phyloP scores from a whole-genome alignment of 176 grass and related monocot species.

The Urochloa ruziziensis region DNA sequence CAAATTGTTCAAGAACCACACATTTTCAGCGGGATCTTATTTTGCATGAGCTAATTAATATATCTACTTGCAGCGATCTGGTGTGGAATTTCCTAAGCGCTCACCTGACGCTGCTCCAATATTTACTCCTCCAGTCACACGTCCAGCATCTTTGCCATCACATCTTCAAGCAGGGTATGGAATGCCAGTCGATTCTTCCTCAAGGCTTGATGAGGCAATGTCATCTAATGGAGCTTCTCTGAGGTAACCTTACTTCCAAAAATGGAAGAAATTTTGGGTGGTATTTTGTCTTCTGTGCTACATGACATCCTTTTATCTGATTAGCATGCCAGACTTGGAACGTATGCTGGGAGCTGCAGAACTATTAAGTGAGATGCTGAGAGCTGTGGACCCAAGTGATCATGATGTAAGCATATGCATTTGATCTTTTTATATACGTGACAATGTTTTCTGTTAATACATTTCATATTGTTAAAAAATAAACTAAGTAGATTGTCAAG shows the following conservation, averaged over 20 bases:
- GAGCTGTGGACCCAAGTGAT: conserved; percentile 70
- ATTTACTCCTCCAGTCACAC: conserved; percentile 52
- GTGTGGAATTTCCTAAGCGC: conserved; percentile 66
- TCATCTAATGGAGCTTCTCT: conserved; percentile 56
- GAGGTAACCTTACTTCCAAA: conserved; percentile 37
- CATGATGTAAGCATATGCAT: conserved; percentile 41
- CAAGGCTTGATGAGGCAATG: conserved; percentile 75
- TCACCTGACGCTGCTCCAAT: conserved; percentile 59
- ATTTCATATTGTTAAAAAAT: background rate
- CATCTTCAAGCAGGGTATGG: conserved; percentile 46
- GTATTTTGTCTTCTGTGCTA: background rate
- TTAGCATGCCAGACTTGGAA: conserved; percentile 65
- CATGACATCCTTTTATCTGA: conserved; percentile 18
- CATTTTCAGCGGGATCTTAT: background rate
- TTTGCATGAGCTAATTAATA: background rate
- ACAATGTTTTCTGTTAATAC: background rate
- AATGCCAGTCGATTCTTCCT: conserved; percentile 53
- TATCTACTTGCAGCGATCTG: conserved; percentile 52
- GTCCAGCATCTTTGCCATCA: conserved; percentile 29
- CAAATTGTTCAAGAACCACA: background rate
- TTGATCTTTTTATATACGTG: background rate
- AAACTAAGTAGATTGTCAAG: background rate
- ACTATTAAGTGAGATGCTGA: conserved; percentile 80
- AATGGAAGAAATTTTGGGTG: background rate
- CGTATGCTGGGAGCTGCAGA: conserved; percentile 51